phyloP scores from a whole-genome alignment of 1,284 basidiomycete species.

The Ustilago hordei region DNA sequence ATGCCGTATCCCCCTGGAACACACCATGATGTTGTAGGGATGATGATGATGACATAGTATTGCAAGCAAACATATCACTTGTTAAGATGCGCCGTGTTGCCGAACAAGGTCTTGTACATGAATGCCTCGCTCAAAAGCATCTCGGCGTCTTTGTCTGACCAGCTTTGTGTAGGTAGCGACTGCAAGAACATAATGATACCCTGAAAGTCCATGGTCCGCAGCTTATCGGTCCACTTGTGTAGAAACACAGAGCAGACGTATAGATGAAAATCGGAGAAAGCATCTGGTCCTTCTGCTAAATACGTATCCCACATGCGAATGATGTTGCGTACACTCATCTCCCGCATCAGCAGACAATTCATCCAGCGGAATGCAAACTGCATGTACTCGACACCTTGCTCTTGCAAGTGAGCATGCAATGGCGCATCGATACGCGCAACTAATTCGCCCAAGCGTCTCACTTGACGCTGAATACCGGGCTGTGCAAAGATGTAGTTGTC shows the following conservation, averaged over 20 bases:
- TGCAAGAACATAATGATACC: slow-evolving; percentile 99
- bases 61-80: slow-evolving; percentile 27
- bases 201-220: slow-evolving; percentile 71
- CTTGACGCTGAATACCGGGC: slow-evolving; percentile 67
- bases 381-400: slow-evolving; percentile 68
- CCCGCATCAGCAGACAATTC: slow-evolving; percentile 70
- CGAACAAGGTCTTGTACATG: slow-evolving; percentile 73
- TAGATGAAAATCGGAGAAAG: slow-evolving; percentile 68
- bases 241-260: slow-evolving; percentile 68
- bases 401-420: slow-evolving; percentile 63
- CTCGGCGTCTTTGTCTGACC: slow-evolving; percentile 95
- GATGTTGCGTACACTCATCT: slow-evolving; percentile 69
- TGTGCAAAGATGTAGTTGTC: slow-evolving; percentile 69
- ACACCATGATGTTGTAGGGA: neutral
- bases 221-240: slow-evolving; percentile 64
- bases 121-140: slow-evolving; percentile 95
- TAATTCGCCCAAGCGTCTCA: slow-evolving; percentile 61
- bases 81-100: slow-evolving; percentile 65
- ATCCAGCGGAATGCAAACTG: slow-evolving; percentile 70
- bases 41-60: neutral
- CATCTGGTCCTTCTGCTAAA: slow-evolving; percentile 67
- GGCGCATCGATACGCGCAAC: slow-evolving; percentile 67
- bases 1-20: neutral
- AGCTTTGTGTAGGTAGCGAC: slow-evolving; percentile 90
- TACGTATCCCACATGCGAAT: slow-evolving; percentile 69